Evolutionary conservation across 2,329 filamentous ascomycete species (phyloP), one percentile per base, ranked within the genome.

Genomic region (Domatiomyces globalis): DNA sequence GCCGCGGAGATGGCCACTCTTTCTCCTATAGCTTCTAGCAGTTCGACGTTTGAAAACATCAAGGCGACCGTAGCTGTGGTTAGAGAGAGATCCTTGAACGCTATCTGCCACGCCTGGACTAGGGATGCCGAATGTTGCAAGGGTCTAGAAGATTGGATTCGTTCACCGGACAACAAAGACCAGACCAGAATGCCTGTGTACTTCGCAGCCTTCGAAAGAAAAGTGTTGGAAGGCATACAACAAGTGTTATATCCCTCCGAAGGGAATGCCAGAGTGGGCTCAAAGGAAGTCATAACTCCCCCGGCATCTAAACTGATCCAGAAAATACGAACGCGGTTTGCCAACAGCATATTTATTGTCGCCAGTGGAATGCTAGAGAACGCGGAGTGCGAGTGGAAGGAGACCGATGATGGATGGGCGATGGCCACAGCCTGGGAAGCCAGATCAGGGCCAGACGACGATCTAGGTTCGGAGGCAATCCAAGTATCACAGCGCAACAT

Each of bases 311-410:
- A 96, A 66, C 72, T 95, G 44, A 73, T 96, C 44, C 86, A 94
- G 65, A 87, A 89, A 79, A 87, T 96, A 15, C 80, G 89, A 57
- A 84, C 82, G 57, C 87, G 94, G 63, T 98, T 98, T 63, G 88
- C 95, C 15, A 88, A 84, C 5, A 95, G 89, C 52, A 71, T 98
- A 44, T 96, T 96, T 69, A 94, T 94, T 66, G 87, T 87, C 5
- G 71, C 98, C 39, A 94, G 87, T 61, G 92, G 90, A 19, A 90
- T 98, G 81, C 88, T 98, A 1, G 92, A 96, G 68, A 96, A 95
- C 66, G 90, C 92, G 2, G 88, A 96, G 68, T 80, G 81, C 52
- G 77, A 82, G 12, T 79, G 81, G 59, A 80, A 79, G 59, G 71
- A 78, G 0, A 80, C 83, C 45, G 70, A 71, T 19, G 73, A 73